phyloP scores from a whole-genome alignment of 2,329 filamentous ascomycete species.

The Aureobasidium sp. region DNA sequence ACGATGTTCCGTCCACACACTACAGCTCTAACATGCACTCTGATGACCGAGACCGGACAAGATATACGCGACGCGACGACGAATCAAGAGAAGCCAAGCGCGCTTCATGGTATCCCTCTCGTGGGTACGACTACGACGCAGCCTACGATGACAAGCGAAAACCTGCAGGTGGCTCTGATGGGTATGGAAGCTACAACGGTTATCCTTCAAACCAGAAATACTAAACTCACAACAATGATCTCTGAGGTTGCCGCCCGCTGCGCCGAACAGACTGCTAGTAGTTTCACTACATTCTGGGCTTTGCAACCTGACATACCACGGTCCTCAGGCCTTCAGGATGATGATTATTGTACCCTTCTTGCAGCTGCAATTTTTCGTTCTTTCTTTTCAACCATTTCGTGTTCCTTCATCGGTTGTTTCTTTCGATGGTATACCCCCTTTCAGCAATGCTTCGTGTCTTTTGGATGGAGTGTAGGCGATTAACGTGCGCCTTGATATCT shows the following conservation, averaged over 20 bases:
- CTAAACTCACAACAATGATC: neutral
- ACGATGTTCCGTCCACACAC: conserved; percentile 12
- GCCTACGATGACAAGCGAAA: conserved; percentile 7
- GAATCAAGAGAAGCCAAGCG: neutral
- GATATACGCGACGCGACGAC: conserved; percentile 3
- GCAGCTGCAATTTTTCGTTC: neutral
- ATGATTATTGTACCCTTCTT: neutral
- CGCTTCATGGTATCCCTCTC: neutral
- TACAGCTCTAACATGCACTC: conserved; percentile 15
- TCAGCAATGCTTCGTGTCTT: neutral
- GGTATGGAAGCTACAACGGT: conserved; percentile 7
- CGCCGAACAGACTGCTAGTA: neutral
- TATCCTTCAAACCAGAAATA: neutral
- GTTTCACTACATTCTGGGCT: neutral
- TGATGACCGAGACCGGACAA: conserved; percentile 6
- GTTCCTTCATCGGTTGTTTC: neutral
- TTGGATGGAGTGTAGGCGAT: neutral
- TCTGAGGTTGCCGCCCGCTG: neutral
- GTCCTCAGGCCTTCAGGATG: too few species aligned
- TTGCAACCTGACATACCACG: neutral
- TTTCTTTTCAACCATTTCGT: neutral
- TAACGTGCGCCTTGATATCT: neutral
- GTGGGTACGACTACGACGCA: conserved; percentile 1
- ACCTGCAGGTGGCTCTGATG: conserved; percentile 1
- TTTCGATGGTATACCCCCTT: neutral